Evolutionary conservation across 345 rosid species (phyloP).

Genomic region (Abelmoschus esculentus): DNA sequence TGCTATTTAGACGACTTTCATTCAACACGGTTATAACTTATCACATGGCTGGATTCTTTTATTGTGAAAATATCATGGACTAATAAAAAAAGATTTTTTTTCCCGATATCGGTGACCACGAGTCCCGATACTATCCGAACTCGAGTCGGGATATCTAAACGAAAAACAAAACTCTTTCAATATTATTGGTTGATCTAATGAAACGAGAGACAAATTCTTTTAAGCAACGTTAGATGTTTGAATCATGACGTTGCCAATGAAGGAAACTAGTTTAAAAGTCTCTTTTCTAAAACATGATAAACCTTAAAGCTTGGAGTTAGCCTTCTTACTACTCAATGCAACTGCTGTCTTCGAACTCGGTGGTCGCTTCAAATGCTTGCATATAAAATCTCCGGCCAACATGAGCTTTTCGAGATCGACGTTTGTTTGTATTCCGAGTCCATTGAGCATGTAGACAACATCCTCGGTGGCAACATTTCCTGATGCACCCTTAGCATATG

Average conservation of each 20-base stretch:
- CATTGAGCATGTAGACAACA: constrained; percentile 72
- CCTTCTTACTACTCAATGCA: constrained; percentile 41
- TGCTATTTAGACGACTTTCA: neutral
- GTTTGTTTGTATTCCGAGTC: constrained; percentile 57
- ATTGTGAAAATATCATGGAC: neutral
- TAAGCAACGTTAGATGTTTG: no score
- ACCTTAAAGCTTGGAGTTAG: constrained; percentile 32
- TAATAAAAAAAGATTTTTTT: neutral
- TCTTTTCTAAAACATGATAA: no score
- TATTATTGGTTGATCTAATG: no score
- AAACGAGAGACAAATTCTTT: no score
- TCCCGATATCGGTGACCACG: no score
- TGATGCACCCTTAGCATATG: constrained; percentile 79
- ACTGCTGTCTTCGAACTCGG: constrained; percentile 58
- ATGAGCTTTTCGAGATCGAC: constrained; percentile 55
- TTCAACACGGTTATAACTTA: neutral
- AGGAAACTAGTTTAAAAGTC: no score
- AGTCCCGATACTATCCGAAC: no score
- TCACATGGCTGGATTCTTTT: neutral
- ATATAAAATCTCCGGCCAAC: constrained; percentile 62
- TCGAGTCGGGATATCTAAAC: no score
- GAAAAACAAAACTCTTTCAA: no score
- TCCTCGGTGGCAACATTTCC: constrained; percentile 82
- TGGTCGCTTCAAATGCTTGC: constrained; percentile 51
- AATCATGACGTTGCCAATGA: no score